These are phyloP conservation scores for Coemansia guatemalensis DNA, from an alignment of 192 early-diverging fungal genomes.

Conservation along the genomic window DNA sequence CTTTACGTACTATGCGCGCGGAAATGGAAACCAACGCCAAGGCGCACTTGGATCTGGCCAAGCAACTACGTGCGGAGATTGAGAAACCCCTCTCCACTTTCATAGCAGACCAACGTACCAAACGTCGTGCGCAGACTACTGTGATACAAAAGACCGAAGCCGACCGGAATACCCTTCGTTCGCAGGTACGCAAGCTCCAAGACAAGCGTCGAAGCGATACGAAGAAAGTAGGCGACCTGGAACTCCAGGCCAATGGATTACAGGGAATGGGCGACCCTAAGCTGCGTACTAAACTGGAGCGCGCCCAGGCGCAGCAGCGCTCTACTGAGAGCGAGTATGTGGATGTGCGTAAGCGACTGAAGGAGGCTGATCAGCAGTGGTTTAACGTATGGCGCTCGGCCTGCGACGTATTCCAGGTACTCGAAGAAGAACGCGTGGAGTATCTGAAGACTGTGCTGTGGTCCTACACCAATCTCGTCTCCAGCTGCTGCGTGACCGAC, in stretches of 20 bases:
- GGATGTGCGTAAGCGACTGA: constrained; percentile 29
- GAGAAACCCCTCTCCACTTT: constrained; percentile 63
- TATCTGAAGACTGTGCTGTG: constrained; percentile 66
- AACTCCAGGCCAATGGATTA: constrained; percentile 43
- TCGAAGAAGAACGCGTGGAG: constrained; percentile 75
- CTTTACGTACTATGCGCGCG: constrained; percentile 57
- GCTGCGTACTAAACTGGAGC: constrained; percentile 43
- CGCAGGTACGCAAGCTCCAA: constrained; percentile 54
- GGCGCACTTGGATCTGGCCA: constrained; percentile 62
- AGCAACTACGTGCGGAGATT: constrained; percentile 62
- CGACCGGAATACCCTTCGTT: constrained; percentile 43
- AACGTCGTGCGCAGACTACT: constrained; percentile 54
- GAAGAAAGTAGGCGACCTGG: constrained; percentile 53
- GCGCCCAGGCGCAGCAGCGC: constrained; percentile 37
- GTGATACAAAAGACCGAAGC: constrained; percentile 53
- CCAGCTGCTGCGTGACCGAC: constrained; percentile 66
- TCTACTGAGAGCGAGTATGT: constrained; percentile 49
- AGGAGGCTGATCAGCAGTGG: constrained; percentile 52
- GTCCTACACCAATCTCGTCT: constrained; percentile 72
- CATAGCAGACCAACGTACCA: constrained; percentile 64
- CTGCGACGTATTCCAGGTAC: constrained; percentile 49
- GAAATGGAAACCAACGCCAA: constrained; percentile 67
- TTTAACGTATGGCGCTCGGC: constrained; percentile 48
- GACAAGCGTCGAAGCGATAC: constrained; percentile 59
- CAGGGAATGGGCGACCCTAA: constrained; percentile 46